Evolutionary conservation across 371 early-diverging fungal genomes (phyloP).

Genomic region (Chytridium lagenaria): DNA sequence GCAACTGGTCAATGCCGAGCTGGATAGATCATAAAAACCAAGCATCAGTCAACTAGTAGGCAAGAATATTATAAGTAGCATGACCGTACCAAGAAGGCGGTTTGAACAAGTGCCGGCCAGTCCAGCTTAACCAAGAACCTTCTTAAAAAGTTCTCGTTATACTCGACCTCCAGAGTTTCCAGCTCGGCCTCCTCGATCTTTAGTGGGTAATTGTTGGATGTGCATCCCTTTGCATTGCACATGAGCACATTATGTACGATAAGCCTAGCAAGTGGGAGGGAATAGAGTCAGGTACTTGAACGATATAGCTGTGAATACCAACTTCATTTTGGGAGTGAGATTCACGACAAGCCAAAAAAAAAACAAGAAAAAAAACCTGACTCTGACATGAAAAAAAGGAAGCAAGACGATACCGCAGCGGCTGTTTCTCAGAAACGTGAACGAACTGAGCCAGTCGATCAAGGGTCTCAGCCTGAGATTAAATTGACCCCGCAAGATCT

Average conservation of each 20-base stretch:
- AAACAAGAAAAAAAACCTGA: conserved; percentile 3
- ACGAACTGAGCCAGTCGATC: not conserved
- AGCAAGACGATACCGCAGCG: not conserved
- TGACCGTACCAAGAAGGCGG: conserved; percentile 39
- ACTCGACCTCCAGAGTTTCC: conserved; percentile 78
- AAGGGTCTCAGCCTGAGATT: not conserved
- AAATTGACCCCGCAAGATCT: not conserved
- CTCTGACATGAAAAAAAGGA: not conserved
- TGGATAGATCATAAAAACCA: conserved; percentile 23
- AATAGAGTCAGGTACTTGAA: not conserved
- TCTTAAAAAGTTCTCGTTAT: conserved; percentile 82
- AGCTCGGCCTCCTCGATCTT: conserved; percentile 82
- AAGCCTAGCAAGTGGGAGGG: conserved; percentile 58
- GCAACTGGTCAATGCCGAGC: conserved; percentile 65
- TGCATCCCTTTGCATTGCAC: conserved; percentile 96
- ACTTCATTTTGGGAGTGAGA: not conserved
- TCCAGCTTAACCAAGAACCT: conserved; percentile 86
- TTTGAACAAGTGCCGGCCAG: conserved; percentile 77
- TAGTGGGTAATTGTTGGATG: conserved; percentile 86
- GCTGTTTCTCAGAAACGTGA: not conserved
- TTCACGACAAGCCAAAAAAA: not conserved
- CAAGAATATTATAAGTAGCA: not conserved
- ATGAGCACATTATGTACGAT: conserved; percentile 98
- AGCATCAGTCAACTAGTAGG: not conserved
- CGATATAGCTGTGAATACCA: not conserved